Evolutionary conservation across 164 flowering plant genomes (phyloP).

Genomic region (Sedum album): DNA sequence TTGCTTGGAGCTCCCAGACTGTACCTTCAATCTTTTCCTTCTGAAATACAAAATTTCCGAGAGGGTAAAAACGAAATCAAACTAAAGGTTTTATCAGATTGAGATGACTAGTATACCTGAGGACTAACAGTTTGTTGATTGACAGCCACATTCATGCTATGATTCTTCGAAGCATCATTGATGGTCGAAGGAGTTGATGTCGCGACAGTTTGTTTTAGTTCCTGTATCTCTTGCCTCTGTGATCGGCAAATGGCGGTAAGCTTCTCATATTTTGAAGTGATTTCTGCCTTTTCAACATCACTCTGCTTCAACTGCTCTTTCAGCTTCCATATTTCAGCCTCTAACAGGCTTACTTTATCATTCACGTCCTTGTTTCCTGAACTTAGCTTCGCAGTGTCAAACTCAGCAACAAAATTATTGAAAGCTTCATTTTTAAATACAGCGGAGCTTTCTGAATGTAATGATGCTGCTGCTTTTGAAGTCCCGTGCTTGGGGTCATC

Average conservation of each 20-base stretch:
- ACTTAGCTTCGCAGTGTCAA: slow-evolving; percentile 49
- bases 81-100: not conserved
- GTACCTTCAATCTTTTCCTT: slow-evolving; percentile 48
- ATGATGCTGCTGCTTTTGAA: slow-evolving; percentile 27
- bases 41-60: slow-evolving; percentile 19
- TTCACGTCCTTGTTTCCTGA: slow-evolving; percentile 19
- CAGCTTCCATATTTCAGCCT: slow-evolving; percentile 63
- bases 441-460: slow-evolving; percentile 26
- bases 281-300: slow-evolving; percentile 65
- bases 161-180: slow-evolving; percentile 32
- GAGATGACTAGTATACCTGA: slow-evolving; percentile 28
- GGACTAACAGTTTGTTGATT: slow-evolving; percentile 21
- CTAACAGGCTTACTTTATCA: slow-evolving; percentile 33
- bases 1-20: slow-evolving; percentile 47
- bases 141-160: slow-evolving; percentile 21
- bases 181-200: slow-evolving; percentile 56
- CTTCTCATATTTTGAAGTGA: slow-evolving; percentile 82
- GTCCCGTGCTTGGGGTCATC: slow-evolving; percentile 21
- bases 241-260: slow-evolving; percentile 86
- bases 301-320: slow-evolving; percentile 61
- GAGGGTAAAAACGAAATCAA: not conserved
- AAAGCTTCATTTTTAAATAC: slow-evolving; percentile 46
- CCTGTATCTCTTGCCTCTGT: slow-evolving; percentile 93
- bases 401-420: slow-evolving; percentile 77
- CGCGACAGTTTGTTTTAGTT: slow-evolving; percentile 71